These are phyloP conservation scores for Aspergillus avenaceus DNA, from an alignment of 495 filamentous ascomycete genomes.

Conservation along the genomic window DNA sequence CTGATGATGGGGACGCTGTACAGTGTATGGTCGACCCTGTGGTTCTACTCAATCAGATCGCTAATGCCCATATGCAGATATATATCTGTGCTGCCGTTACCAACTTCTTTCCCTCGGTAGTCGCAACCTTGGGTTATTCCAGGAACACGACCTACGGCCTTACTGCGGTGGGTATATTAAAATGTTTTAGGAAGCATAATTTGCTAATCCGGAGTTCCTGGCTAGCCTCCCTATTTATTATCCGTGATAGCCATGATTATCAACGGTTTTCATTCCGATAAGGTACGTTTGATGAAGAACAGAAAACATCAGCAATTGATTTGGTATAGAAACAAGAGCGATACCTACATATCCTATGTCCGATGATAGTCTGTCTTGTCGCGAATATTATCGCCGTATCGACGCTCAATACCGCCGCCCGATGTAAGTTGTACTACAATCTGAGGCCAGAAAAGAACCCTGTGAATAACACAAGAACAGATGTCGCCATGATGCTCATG, in stretches of 20 bases:
- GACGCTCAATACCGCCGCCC: conserved; percentile 57
- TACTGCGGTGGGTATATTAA: too few relatives aligned
- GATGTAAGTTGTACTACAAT: conserved; percentile 45
- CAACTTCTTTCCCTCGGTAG: too few relatives aligned
- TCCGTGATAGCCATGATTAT: too few relatives aligned
- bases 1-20: conserved; percentile 52
- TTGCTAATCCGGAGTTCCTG: too few relatives aligned
- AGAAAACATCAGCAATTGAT: conserved; percentile 43
- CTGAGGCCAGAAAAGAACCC: too few relatives aligned
- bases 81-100: conserved; percentile 41
- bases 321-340: too few relatives aligned
- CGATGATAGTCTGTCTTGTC: conserved; percentile 61
- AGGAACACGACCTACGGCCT: too few relatives aligned
- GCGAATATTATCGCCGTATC: conserved; percentile 74
- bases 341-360: conserved; percentile 68
- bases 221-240: too few relatives aligned
- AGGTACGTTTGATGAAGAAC: conserved; percentile 40
- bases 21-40: conserved; percentile 30
- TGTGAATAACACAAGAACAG: too few relatives aligned
- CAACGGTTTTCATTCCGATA: too few relatives aligned
- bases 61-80: neutral
- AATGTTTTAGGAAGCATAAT: too few relatives aligned
- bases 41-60: conserved; percentile 32
- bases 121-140: too few relatives aligned
- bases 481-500: neutral